Evolutionary conservation across 345 rosid species (phyloP).

Genomic region (Punica granatum): DNA sequence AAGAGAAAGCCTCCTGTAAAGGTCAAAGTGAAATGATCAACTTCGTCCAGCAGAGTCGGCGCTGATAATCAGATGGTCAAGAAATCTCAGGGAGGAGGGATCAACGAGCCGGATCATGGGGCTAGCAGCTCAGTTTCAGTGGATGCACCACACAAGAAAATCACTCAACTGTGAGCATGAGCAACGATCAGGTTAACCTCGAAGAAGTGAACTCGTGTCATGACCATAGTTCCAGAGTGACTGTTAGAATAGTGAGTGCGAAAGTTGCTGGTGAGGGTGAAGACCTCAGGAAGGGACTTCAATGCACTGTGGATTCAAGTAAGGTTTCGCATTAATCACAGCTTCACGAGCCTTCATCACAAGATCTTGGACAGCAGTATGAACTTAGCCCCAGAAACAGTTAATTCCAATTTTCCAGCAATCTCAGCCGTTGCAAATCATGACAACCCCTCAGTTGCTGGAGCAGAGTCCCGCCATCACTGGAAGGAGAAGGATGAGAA

Average conservation of each 20-base stretch:
- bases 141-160: conserved; percentile 83
- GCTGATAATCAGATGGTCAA: conserved; percentile 47
- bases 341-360: conserved; percentile 29
- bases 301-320: conserved; percentile 94
- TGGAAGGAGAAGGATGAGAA: conserved; percentile 49
- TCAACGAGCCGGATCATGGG: conserved; percentile 39
- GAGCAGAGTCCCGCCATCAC: conserved; percentile 13
- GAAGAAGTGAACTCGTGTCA: conserved; percentile 93
- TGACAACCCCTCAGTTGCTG: conserved; percentile 24
- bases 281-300: conserved; percentile 74
- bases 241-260: conserved; percentile 93
- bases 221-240: conserved; percentile 76
- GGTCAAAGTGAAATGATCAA: conserved; percentile 63
- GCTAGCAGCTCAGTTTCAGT: conserved; percentile 83
- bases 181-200: conserved; percentile 66
- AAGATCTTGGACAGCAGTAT: conserved; percentile 26
- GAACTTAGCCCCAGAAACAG: conserved; percentile 33
- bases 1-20: conserved; percentile 36
- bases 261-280: conserved; percentile 61
- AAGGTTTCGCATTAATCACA: conserved; percentile 36
- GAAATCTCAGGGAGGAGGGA: conserved; percentile 50
- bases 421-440: conserved; percentile 31
- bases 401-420: conserved; percentile 55
- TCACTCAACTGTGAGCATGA: conserved; percentile 60
- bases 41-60: conserved; percentile 57